Evolutionary conservation across 192 early-diverging fungal species (phyloP).

Genomic region (Backusella sp.): DNA sequence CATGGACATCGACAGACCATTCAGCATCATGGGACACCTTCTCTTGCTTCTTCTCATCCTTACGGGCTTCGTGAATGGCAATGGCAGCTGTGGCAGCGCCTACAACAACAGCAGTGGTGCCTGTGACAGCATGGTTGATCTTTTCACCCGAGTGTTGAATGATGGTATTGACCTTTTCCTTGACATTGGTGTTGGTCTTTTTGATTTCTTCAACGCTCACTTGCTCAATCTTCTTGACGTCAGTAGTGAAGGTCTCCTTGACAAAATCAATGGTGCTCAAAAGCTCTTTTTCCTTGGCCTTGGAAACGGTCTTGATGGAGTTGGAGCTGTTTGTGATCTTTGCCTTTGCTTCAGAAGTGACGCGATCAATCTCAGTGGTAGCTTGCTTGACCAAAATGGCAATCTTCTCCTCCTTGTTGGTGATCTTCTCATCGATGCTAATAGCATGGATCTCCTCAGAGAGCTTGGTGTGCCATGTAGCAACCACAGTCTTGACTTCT

Average conservation of each 20-base stretch:
- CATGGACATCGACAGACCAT: constrained; percentile 21
- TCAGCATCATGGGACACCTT: neutral
- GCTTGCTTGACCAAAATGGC: neutral
- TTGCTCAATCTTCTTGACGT: constrained; percentile 14
- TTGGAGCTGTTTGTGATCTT: neutral
- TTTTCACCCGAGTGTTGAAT: constrained; percentile 1
- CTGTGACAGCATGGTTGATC: constrained; percentile 2
- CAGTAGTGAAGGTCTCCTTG: constrained; percentile 3
- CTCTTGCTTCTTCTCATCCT: constrained; percentile 3
- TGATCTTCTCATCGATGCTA: neutral
- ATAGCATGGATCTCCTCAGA: constrained; percentile 9
- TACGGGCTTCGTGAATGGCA: neutral
- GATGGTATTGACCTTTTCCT: neutral
- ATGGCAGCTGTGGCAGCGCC: constrained; percentile 12
- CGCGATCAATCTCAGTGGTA: constrained; percentile 8
- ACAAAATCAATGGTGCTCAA: neutral
- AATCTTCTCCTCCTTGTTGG: constrained; percentile 8
- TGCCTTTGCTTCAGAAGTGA: constrained; percentile 2
- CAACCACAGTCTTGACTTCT: neutral
- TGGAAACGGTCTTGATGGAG: constrained; percentile 9
- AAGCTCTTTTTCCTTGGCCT: constrained; percentile 17
- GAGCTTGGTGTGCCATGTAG: neutral
- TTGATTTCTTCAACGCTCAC: constrained; percentile 1
- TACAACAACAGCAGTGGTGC: neutral
- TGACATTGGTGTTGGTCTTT: constrained; percentile 3